Percentiles rank a stretch among this genome's conserved stretches.
Evolutionary conservation across 495 filamentous ascomycete species (phyloP).

Genomic region (Neohortaea acidophila): DNA sequence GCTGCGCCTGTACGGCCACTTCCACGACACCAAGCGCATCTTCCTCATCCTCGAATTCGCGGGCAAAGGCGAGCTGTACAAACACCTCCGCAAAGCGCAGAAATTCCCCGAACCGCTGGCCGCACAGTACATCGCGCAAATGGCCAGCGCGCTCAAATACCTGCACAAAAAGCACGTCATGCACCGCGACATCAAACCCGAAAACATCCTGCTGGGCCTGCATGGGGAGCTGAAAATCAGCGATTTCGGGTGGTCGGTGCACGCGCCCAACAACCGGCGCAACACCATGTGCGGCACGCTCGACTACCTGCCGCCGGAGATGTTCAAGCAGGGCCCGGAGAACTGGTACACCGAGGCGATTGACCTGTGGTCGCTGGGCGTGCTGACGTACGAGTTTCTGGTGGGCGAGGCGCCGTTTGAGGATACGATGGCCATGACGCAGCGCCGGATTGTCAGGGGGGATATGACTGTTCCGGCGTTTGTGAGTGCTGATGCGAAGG

Average conservation of each 20-base stretch:
- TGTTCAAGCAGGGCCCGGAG: constrained; percentile 70
- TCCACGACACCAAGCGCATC: constrained; percentile 91
- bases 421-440: constrained; percentile 88
- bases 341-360: constrained; percentile 91
- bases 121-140: constrained; percentile 94
- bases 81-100: constrained; percentile 76
- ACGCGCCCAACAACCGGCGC: constrained; percentile 85
- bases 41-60: constrained; percentile 95
- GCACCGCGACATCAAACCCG: constrained; percentile 96
- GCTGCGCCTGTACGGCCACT: constrained; percentile 83
- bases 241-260: constrained; percentile 97
- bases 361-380: constrained; percentile 88
- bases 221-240: constrained; percentile 98
- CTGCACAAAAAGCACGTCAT: constrained; percentile 97
- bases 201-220: constrained; percentile 94
- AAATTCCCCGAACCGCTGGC: constrained; percentile 93
- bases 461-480: constrained; percentile 89
- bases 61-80: constrained; percentile 90
- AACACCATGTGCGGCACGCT: constrained; percentile 95
- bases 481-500: constrained; percentile 77
- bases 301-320: constrained; percentile 95
- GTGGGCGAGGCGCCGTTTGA: constrained; percentile 95
- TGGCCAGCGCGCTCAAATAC: constrained; percentile 84
- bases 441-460: constrained; percentile 69
- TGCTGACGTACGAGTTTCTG: constrained; percentile 91